Conservation (phyloP, 1,284 basidiomycete genomes). For the Moesziomyces sp. region DNA sequence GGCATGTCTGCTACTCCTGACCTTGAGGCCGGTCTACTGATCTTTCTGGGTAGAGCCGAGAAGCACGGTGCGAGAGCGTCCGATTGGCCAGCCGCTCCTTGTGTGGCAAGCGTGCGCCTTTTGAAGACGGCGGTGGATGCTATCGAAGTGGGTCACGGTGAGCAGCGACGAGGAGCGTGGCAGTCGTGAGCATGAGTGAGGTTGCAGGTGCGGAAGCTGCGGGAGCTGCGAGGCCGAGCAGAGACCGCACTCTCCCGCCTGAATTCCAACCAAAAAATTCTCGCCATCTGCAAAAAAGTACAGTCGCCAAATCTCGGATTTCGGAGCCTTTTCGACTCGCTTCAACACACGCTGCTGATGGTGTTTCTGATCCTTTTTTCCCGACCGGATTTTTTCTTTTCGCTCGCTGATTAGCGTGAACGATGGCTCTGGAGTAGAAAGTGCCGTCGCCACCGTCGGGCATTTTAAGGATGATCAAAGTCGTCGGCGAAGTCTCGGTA, state of each 20-base stretch:
- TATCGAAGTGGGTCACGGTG: no score
- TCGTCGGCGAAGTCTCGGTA: no score
- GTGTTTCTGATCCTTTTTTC: no score
- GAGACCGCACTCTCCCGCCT: not conserved
- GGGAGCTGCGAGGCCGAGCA: no score
- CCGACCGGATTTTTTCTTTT: no score
- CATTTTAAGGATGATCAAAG: no score
- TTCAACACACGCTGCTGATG: no score
- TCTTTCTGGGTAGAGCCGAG: not conserved
- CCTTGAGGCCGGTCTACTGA: not conserved
- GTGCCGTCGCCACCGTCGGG: no score
- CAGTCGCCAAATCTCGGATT: conserved; percentile 8
- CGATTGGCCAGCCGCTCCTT: not conserved
- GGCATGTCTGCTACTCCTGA: conserved; percentile 8
- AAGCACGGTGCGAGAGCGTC: not conserved
- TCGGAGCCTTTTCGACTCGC: conserved; percentile 2
- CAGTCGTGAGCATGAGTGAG: not conserved
- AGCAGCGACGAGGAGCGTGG: not conserved
- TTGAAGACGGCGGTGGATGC: not conserved
- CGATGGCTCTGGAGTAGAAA: no score
- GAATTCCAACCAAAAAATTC: conserved; percentile 19
- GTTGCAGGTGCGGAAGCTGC: not conserved
- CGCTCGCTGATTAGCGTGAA: no score
- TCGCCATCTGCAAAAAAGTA: conserved; percentile 11
- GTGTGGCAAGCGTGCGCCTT: not conserved